Base-by-base conservation (phyloP, 1,139 yeast species). In the Geotrichum citri-aurantii region DNA sequence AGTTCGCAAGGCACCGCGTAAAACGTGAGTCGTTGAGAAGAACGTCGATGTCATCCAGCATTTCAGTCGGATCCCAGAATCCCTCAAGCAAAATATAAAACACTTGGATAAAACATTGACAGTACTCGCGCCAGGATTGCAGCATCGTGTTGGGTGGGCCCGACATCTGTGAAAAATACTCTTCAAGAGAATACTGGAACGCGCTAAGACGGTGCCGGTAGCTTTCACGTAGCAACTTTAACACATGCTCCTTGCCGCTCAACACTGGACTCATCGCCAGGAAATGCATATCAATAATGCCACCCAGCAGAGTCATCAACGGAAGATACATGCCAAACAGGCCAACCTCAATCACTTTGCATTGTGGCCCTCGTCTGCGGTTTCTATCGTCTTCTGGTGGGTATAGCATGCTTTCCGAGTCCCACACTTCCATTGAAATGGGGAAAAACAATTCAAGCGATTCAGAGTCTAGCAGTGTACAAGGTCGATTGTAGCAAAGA, bases 401-500 rank as follows among this genome's bases (percentile, higher is more conserved):
- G 5, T 64, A 57, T 24, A 64, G 50, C 31, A 57, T 56, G 31
- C 52, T 65, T 42, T 64, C 65, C 6, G 71, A 68, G 7, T 65
- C 63, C 78, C 78, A 77, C 3, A 69, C 56, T 1, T 64, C 67
- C 46, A 75, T 77, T 51, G 65, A 65, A 57, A 73, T 69, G 0
- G 79, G 79, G 11, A 71, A 66, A 59, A 65, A 72, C 23, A 76
- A 59, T 7, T 68, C 70, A 54, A 63, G 57, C 26, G 73, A 70
- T 57, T 73, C 77, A 4, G 69, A 63, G 59, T 77, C 79, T 12
- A 70, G 63, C 26, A 75, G 66, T 4, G 69, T 64, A 37, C 71
- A 61, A 2, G 74, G 72, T 7, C 72, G 65, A 60, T 75, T 76
- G 63, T 75, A 75, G 54, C 77, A 72, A 50, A 77, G 65, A 0